These are phyloP conservation scores for Umbellularia californica DNA, from an alignment of 164 flowering plant species.

Conservation along the genomic window DNA sequence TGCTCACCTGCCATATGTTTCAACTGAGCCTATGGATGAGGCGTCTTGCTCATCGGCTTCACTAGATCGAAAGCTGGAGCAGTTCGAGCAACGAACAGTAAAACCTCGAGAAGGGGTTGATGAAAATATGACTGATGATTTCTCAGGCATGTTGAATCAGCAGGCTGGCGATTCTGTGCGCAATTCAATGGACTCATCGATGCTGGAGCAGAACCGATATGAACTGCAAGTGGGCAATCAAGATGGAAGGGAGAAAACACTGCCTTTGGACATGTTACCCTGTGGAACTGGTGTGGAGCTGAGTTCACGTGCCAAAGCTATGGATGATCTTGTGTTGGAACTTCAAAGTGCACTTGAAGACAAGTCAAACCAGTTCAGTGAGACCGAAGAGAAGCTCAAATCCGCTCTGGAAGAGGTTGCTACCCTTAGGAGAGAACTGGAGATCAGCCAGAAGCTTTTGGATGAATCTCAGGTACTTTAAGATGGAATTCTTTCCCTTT, in stretches of 20 bases:
- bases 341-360: slow-evolving; percentile 58
- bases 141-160: slow-evolving; percentile 48
- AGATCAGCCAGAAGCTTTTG: slow-evolving; percentile 62
- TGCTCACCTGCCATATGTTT: slow-evolving; percentile 28
- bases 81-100: background rate
- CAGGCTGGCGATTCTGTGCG: slow-evolving; percentile 21
- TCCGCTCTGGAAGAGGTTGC: slow-evolving; percentile 60
- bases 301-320: slow-evolving; percentile 29
- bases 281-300: slow-evolving; percentile 32
- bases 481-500: background rate
- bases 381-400: slow-evolving; percentile 61
- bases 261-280: slow-evolving; percentile 39
- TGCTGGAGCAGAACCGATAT: slow-evolving; percentile 64
- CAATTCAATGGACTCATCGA: slow-evolving; percentile 61
- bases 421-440: slow-evolving; percentile 62
- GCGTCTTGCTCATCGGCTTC: slow-evolving; percentile 66
- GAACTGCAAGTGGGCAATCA: slow-evolving; percentile 38
- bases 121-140: slow-evolving; percentile 92
- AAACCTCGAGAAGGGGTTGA: slow-evolving; percentile 67
- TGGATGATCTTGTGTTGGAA: slow-evolving; percentile 40
- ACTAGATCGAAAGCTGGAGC: slow-evolving; percentile 31
- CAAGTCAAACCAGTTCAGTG: slow-evolving; percentile 48
- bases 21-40: slow-evolving; percentile 82
- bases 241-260: slow-evolving; percentile 46
- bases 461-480: slow-evolving; percentile 87